A percentile compares a stretch with the other conserved stretches of the same genome.
Evolutionary conservation across 148 eudicot species (phyloP).

Genomic region (Cornus kousa): DNA sequence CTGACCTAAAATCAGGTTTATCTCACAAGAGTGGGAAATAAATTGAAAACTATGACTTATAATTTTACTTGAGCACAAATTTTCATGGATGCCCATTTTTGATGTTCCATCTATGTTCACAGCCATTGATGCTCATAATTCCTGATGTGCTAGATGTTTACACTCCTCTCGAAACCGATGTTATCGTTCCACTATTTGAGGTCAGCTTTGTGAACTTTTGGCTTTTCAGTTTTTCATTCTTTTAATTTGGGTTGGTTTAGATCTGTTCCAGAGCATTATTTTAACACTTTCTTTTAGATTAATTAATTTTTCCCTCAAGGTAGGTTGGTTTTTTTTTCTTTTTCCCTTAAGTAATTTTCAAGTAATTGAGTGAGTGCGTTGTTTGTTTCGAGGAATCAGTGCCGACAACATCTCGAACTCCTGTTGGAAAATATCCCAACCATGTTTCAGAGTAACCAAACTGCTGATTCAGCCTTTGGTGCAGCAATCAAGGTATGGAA

Average conservation of each 20-base stretch:
- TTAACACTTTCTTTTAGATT: background rate
- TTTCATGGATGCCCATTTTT: slow-evolving; percentile 1
- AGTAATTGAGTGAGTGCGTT: background rate
- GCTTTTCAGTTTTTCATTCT: background rate
- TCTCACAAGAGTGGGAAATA: slow-evolving; percentile 2
- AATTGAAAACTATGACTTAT: too few relatives aligned
- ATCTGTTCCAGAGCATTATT: background rate
- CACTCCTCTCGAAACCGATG: slow-evolving; percentile 93
- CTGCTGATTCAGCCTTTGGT: slow-evolving; percentile 93
- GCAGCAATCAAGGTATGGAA: slow-evolving; percentile 80
- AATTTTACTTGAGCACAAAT: background rate
- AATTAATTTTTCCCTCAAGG: background rate
- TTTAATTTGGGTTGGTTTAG: background rate
- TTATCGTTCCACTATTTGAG: slow-evolving; percentile 88
- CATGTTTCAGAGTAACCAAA: slow-evolving; percentile 82
- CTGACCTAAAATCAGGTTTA: background rate
- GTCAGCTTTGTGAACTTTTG: slow-evolving; percentile 33
- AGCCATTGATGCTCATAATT: slow-evolving; percentile 99
- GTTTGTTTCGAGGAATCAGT: slow-evolving; percentile 52
- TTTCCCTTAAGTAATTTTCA: background rate
- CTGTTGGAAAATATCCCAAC: slow-evolving; percentile 87
- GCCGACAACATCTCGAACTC: slow-evolving; percentile 81
- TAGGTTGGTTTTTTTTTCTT: too few relatives aligned
- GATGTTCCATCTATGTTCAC: slow-evolving; percentile 18
- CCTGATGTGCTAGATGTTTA: slow-evolving; percentile 97